Evolutionary conservation across 495 filamentous ascomycete genomes (phyloP).

Genomic region (Aspergillus campestris): DNA sequence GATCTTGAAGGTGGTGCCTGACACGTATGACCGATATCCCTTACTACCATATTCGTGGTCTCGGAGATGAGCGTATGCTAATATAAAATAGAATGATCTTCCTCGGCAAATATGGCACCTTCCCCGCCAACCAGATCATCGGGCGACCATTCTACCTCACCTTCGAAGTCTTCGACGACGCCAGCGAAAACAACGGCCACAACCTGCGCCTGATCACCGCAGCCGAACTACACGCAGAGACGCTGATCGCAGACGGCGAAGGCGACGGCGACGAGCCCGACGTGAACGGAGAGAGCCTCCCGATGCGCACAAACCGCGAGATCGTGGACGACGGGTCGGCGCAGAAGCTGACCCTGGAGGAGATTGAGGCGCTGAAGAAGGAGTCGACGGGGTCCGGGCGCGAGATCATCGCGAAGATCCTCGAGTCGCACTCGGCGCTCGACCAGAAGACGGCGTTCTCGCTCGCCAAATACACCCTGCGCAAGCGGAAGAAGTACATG

Average conservation of each 20-base stretch:
- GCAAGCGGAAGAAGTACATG: conserved; percentile 91
- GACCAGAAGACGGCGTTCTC: conserved; percentile 94
- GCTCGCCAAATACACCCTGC: conserved; percentile 86
- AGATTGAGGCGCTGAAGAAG: conserved; percentile 88
- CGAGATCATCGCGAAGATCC: conserved; percentile 77
- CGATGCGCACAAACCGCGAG: conserved; percentile 70
- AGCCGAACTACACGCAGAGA: conserved; percentile 72
- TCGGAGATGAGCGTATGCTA: conserved; percentile 9
- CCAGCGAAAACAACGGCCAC: conserved; percentile 49
- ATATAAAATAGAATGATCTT: conserved; percentile 76
- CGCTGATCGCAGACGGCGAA: conserved; percentile 47
- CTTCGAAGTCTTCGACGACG: conserved; percentile 73
- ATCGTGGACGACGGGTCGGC: conserved; percentile 72
- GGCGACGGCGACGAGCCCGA: conserved; percentile 43
- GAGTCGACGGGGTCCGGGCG: conserved; percentile 69
- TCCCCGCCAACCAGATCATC: conserved; percentile 77
- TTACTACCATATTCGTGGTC: background rate
- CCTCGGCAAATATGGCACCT: conserved; percentile 82
- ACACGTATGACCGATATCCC: conserved; percentile 55
- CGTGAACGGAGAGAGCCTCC: conserved; percentile 45
- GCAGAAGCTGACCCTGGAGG: conserved; percentile 71
- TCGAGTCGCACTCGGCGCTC: conserved; percentile 74
- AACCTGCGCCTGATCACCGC: conserved; percentile 72
- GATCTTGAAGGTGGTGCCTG: conserved; percentile 57
- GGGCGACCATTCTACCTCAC: conserved; percentile 85